These are phyloP conservation scores for Mimosa bimucronata DNA, from an alignment of 306 rosid genomes.

Conservation along the genomic window DNA sequence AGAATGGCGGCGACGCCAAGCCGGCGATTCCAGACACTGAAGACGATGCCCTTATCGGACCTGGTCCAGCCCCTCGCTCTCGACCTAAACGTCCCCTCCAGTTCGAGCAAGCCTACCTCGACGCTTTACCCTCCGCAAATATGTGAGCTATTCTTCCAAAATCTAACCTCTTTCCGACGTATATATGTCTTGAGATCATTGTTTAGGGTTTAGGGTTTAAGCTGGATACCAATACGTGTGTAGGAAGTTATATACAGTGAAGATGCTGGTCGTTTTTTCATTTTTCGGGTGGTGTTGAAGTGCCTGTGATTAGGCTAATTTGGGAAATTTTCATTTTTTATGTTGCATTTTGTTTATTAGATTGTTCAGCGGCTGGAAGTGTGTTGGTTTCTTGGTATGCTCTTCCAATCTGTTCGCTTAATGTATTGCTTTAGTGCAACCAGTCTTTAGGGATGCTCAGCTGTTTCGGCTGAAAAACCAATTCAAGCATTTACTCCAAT, in stretches of 20 bases:
- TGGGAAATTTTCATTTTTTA: background rate
- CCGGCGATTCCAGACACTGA: slow-evolving; percentile 42
- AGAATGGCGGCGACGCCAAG: slow-evolving; percentile 41
- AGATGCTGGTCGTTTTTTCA: background rate
- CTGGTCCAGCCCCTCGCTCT: slow-evolving; percentile 80
- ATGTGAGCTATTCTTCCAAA: slow-evolving; percentile 50
- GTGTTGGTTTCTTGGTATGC: background rate
- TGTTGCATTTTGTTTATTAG: background rate
- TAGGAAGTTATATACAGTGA: background rate
- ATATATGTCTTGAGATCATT: background rate
- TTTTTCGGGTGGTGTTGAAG: background rate
- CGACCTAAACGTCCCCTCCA: slow-evolving; percentile 94
- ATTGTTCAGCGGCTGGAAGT: background rate
- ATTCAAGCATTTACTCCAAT: background rate
- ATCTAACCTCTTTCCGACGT: background rate
- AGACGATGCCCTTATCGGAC: slow-evolving; percentile 65
- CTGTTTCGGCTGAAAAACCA: background rate
- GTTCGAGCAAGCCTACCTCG: slow-evolving; percentile 95
- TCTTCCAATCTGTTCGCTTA: background rate
- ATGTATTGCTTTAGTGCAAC: background rate
- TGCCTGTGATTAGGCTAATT: background rate
- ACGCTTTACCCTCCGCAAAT: slow-evolving; percentile 84
- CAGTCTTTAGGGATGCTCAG: background rate
- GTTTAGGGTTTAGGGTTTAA: slow-evolving; percentile 40
- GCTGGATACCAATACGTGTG: background rate